Percentiles rank a stretch among this genome's conserved stretches.
Conservation (phyloP, 805 yeast species). For the Kodamaea hsintzibuensis region DNA sequence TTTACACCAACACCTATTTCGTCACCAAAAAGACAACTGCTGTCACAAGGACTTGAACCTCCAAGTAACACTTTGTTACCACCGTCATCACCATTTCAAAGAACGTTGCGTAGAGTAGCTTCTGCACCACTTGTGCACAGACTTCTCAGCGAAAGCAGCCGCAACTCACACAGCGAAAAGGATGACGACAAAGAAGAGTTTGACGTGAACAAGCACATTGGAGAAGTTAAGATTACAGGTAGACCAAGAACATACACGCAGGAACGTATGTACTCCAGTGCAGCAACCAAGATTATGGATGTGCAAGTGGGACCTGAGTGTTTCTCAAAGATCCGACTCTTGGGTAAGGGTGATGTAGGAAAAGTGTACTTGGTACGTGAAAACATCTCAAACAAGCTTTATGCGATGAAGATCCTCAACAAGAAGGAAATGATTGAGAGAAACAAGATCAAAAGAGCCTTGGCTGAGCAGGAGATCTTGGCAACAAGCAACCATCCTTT, state of each 20-base stretch:
- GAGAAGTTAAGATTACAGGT: slow-evolving; percentile 38
- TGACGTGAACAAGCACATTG: slow-evolving; percentile 43
- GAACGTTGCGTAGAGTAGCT: slow-evolving; percentile 69
- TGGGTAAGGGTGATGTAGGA: slow-evolving; percentile 98
- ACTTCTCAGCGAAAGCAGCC: slow-evolving; percentile 26
- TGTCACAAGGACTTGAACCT: slow-evolving; percentile 7
- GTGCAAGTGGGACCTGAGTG: slow-evolving; percentile 84
- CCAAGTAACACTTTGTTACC: slow-evolving; percentile 11
- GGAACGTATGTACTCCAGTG: slow-evolving; percentile 67
- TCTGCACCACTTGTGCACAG: slow-evolving; percentile 72
- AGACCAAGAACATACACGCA: slow-evolving; percentile 43
- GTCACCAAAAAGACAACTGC: slow-evolving; percentile 4
- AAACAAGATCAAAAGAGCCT: slow-evolving; percentile 89
- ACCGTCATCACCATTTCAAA: slow-evolving; percentile 31
- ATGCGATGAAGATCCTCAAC: slow-evolving; percentile 89
- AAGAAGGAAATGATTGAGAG: slow-evolving; percentile 94
- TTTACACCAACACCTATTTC: slow-evolving; percentile 3
- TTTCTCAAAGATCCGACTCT: slow-evolving; percentile 83
- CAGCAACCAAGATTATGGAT: slow-evolving; percentile 69
- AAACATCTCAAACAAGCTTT: slow-evolving; percentile 67
- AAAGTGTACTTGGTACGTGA: slow-evolving; percentile 91
- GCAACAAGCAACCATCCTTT: slow-evolving; percentile 97
- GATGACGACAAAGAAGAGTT: slow-evolving; percentile 38
- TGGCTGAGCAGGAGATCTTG: slow-evolving; percentile 95
- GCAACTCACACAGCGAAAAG: slow-evolving; percentile 9